These are phyloP conservation scores for Botrytis porri DNA, from an alignment of 2,329 filamentous ascomycete genomes.

Conservation along the genomic window DNA sequence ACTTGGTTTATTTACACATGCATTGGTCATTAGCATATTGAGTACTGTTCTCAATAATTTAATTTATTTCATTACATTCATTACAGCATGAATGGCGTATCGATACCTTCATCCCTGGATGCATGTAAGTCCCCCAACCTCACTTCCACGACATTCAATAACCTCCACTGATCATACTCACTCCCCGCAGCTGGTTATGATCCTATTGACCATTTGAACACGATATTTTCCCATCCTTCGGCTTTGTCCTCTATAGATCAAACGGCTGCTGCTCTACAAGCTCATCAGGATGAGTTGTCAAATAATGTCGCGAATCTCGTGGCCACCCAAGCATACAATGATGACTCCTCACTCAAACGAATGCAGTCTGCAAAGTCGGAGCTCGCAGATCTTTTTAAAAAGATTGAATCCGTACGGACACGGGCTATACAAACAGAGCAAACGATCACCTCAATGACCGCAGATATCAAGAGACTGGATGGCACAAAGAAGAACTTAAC, in stretches of 20 bases:
- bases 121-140: constrained; percentile 32
- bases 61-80: not conserved
- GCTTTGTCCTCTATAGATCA: constrained; percentile 73
- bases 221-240: constrained; percentile 86
- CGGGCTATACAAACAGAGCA: constrained; percentile 90
- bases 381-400: constrained; percentile 83
- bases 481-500: constrained; percentile 96
- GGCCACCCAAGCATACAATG: constrained; percentile 75
- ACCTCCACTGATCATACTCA: constrained; percentile 23
- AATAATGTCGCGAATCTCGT: constrained; percentile 70
- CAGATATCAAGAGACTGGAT: constrained; percentile 96
- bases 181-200: constrained; percentile 70
- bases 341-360: constrained; percentile 82
- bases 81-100: constrained; percentile 36
- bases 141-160: constrained; percentile 10
- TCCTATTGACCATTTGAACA: constrained; percentile 87
- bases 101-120: constrained; percentile 36
- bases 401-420: constrained; percentile 89
- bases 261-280: constrained; percentile 70
- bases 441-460: constrained; percentile 97
- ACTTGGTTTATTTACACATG: constrained; percentile 1
- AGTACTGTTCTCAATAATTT: not conserved
- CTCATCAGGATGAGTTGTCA: constrained; percentile 79
- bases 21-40: not conserved
- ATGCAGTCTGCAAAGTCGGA: constrained; percentile 91